Base-by-base conservation (phyloP, 2,329 filamentous ascomycete species). In the Xylariaceae sp. region DNA sequence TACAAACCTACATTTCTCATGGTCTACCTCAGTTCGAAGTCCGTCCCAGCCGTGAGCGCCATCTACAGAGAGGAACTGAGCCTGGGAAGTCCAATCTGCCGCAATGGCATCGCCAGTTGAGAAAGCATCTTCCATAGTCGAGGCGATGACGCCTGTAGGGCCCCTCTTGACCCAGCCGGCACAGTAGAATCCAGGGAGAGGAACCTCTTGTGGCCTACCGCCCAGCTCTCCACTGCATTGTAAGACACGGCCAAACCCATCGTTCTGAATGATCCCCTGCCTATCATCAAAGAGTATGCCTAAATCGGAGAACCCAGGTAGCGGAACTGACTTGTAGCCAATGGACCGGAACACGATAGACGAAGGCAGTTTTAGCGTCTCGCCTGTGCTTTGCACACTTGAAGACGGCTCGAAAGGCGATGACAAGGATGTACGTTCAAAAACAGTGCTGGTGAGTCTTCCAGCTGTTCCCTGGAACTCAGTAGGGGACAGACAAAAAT, bases 131-230 rank as follows among this genome's bases (percentile, higher is more conserved):
- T 85, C 80, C 89, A 98, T 95, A 0, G 93, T 98, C 22, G 85
- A 89, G 1, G 91, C 91, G 61, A 98, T 98, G 3, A 97, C 90
- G 2, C 93, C 93, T 0, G 89, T 96, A 0, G 93, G 91, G 0
- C 93, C 93, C 28, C 85, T 79, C 68, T 97, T 97, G 9, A 96
- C 89, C 93, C 93, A 98, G 0, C 93, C 93, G 13, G 91, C 87
- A 51, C 89, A 95, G 66, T 98, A 98, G 19, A 95, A 64, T 0
- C 91, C 89, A 0, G 83, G 79, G 56, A 61, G 78, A 58, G 50
- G 69, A 56, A 47, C 73, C 65, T 50, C 69, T 53, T 39, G 72
- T 55, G 44, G 63, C 50, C 51, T 63, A 49, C 59, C 45, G 49
- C 59, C 53, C 15, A 47, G 30, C 38, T 55, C 32, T 15, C 46